Conservation (phyloP, 2,329 filamentous ascomycete species). For the Hypocrella siamensis region DNA sequence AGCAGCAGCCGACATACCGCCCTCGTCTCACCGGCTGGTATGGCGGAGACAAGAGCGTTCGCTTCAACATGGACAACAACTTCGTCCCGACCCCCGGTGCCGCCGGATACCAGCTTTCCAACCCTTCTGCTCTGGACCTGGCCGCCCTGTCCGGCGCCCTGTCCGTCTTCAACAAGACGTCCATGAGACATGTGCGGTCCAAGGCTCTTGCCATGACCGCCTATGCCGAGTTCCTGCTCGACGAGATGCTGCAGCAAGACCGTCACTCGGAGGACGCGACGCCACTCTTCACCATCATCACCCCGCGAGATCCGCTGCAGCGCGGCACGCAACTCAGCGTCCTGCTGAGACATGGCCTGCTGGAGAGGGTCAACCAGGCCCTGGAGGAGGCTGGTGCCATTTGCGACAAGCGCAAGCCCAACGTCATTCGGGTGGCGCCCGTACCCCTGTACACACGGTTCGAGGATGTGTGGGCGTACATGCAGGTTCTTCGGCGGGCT, state of each 20-base stretch:
- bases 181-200: conserved; percentile 49
- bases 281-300: conserved; percentile 46
- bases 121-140: conserved; percentile 64
- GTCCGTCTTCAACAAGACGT: conserved; percentile 56
- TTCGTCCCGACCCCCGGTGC: conserved; percentile 69
- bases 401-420: conserved; percentile 70
- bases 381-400: conserved; percentile 57
- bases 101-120: conserved; percentile 70
- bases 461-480: conserved; percentile 46
- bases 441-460: conserved; percentile 75
- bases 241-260: conserved; percentile 21
- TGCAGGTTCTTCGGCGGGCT: conserved; percentile 22
- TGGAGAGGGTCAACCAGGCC: conserved; percentile 50
- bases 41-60: conserved; percentile 58
- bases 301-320: conserved; percentile 49
- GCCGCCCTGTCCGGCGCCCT: conserved; percentile 60
- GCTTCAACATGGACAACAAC: conserved; percentile 72
- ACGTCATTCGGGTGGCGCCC: conserved; percentile 72
- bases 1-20: conserved; percentile 30
- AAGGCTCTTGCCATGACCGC: conserved; percentile 61
- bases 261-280: conserved; percentile 8
- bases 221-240: conserved; percentile 58
- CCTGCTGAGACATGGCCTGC: conserved; percentile 46
- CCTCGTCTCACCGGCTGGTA: conserved; percentile 74
- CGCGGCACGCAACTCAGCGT: conserved; percentile 71